Conservation (phyloP, 148 eudicot species). For the Hydrangea macrophylla region DNA sequence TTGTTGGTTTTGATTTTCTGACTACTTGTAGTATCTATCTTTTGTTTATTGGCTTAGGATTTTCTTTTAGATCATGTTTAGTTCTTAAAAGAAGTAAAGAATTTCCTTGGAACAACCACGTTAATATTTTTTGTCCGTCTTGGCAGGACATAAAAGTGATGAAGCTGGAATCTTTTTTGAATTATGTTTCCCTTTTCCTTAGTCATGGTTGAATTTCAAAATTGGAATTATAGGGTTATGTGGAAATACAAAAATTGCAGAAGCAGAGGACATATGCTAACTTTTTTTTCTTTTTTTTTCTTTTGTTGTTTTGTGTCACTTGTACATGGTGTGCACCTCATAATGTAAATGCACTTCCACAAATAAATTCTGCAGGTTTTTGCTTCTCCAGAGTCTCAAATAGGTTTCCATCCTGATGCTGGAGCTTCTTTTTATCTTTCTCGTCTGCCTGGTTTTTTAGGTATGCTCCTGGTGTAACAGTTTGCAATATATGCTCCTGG, state of each 20-base stretch:
- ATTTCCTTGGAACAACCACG: not conserved
- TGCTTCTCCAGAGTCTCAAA: constrained; percentile 74
- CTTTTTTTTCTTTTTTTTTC: no score
- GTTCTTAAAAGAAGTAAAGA: no score
- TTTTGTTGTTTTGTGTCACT: not conserved
- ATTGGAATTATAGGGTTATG: not conserved
- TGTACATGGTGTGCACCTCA: not conserved
- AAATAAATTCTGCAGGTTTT: constrained; percentile 62
- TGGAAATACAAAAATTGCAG: not conserved
- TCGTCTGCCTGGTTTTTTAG: constrained; percentile 96
- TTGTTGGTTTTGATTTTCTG: no score
- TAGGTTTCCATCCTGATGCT: constrained; percentile 97
- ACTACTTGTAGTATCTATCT: no score
- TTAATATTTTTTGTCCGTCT: not conserved
- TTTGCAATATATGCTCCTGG: not conserved
- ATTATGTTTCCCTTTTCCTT: not conserved
- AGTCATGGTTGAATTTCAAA: not conserved
- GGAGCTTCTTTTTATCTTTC: constrained; percentile 96
- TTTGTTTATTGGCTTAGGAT: no score
- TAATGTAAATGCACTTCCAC: not conserved
- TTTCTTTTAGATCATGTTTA: no score
- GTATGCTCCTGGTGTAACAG: constrained; percentile 28
- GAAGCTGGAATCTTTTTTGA: not conserved
- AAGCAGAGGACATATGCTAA: not conserved
- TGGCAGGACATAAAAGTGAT: not conserved